phyloP scores from a whole-genome alignment of 2,329 filamentous ascomycete genomes.

The Coleophoma cylindrospora region DNA sequence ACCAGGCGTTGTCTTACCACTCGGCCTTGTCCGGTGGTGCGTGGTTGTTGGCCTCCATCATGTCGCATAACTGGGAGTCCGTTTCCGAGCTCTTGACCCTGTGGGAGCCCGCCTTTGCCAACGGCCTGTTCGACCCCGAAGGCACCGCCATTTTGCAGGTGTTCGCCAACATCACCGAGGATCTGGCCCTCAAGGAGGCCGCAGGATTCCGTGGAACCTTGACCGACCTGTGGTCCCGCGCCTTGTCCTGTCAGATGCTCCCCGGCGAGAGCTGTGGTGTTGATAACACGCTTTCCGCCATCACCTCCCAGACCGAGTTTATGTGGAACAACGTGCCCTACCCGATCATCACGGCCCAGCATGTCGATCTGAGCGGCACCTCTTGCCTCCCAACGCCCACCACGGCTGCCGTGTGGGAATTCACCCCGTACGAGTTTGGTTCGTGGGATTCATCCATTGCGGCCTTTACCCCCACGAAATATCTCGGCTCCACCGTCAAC shows the following conservation, averaged over 20 bases:
- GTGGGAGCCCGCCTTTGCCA: constrained; percentile 6
- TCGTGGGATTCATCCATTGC: constrained; percentile 35
- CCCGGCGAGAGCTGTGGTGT: constrained; percentile 5
- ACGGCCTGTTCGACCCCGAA: constrained; percentile 7
- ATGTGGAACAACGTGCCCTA: constrained; percentile 7
- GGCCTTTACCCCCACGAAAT: constrained; percentile 31
- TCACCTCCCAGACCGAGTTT: constrained; percentile 7
- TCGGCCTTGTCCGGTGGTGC: constrained; percentile 10
- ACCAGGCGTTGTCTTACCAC: constrained; percentile 10
- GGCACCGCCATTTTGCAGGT: constrained; percentile 11
- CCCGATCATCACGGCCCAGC: constrained; percentile 14
- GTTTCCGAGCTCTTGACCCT: constrained; percentile 7
- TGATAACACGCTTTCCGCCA: constrained; percentile 4
- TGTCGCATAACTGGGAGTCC: constrained; percentile 7
- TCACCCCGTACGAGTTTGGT: constrained; percentile 40
- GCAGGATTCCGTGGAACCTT: constrained; percentile 13
- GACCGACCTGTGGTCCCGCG: constrained; percentile 9
- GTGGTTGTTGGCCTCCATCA: constrained; percentile 10
- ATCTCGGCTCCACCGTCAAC: constrained; percentile 33
- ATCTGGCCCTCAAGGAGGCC: constrained; percentile 21
- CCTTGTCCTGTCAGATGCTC: constrained; percentile 6
- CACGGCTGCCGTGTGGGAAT: constrained; percentile 35
- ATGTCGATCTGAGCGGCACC: constrained; percentile 9
- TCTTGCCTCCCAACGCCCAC: constrained; percentile 7
- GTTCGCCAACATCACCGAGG: constrained; percentile 3